These are phyloP conservation scores for Alternaria postmessia DNA, from an alignment of 2,329 filamentous ascomycete species.

Conservation along the genomic window DNA sequence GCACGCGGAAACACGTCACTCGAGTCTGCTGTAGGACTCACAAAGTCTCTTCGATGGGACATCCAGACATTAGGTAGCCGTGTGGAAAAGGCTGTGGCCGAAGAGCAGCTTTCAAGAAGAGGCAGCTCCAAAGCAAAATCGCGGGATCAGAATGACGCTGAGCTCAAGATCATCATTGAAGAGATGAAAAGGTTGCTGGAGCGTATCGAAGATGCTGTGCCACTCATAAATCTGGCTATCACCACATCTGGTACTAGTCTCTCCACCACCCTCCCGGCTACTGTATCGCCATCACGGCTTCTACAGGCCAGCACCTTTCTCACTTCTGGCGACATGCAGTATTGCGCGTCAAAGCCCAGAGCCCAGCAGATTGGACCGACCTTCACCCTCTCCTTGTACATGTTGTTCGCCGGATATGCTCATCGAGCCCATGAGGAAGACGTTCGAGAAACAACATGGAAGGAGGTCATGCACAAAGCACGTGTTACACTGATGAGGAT, in stretches of 20 bases:
- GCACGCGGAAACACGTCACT: conserved; percentile 80
- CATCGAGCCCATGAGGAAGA: conserved; percentile 64
- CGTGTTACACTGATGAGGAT: conserved; percentile 80
- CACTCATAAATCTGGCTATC: conserved; percentile 90
- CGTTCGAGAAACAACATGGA: conserved; percentile 79
- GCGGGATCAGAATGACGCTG: conserved; percentile 65
- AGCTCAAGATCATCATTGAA: conserved; percentile 73
- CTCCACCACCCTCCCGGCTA: conserved; percentile 78
- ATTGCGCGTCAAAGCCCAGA: conserved; percentile 68
- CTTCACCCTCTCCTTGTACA: conserved; percentile 89
- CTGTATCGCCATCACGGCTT: conserved; percentile 87
- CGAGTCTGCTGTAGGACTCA: conserved; percentile 83
- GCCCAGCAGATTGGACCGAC: conserved; percentile 85
- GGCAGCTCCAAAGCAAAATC: conserved; percentile 58
- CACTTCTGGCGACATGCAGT: conserved; percentile 85
- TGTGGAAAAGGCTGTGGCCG: conserved; percentile 72
- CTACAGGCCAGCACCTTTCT: conserved; percentile 93
- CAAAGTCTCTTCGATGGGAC: conserved; percentile 81
- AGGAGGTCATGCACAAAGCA: conserved; percentile 95
- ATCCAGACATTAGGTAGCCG: conserved; percentile 81
- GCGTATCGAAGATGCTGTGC: conserved; percentile 89
- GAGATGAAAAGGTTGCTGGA: conserved; percentile 79
- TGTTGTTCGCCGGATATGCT: conserved; percentile 87
- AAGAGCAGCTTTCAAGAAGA: conserved; percentile 63
- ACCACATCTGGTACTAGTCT: conserved; percentile 91